Evolutionary conservation across 2,329 filamentous ascomycete genomes (phyloP), one percentile per base, ranked within the genome.

Genomic region (Teratosphaeriaceae sp.): DNA sequence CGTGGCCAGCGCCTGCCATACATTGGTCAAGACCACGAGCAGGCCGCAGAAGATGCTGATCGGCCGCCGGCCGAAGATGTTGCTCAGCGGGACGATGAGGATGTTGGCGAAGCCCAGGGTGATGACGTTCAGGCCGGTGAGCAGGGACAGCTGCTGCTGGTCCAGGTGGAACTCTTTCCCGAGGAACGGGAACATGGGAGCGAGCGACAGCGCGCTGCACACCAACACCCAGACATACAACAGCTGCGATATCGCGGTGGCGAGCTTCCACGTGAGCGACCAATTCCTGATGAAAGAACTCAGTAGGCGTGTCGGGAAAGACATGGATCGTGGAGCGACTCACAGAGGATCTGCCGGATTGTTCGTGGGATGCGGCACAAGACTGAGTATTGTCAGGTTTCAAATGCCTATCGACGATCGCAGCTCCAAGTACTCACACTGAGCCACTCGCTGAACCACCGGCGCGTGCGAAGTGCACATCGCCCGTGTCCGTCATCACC

Each of bases 81-180:
- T 70, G 41, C 62, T 65, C 4, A 68, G 48, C 4, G 68, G 68
- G 12, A 71, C 65, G 33, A 69, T 65, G 44, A 71, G 50, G 46
- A 72, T 65, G 41, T 70, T 71, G 16, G 65, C 63, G 42, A 66
- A 68, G 1, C 68, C 69, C 1, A 70, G 60, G 1, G 65, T 66
- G 36, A 71, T 64, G 27, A 71, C 65, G 31, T 65, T 69, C 21
- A 68, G 58, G 0, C 68, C 68, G 2, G 66, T 68, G 5, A 69
- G 57, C 13, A 70, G 54, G 5, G 58, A 62, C 1, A 69, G 52
- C 40, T 69, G 65, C 15, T 61, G 63, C 44, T 66, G 61, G 45
- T 62, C 57, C 34, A 70, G 61, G 23, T 65, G 59, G 33, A 68
- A 70, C 31, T 68, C 62, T 30, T 55, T 42, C 2, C 63, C 65